phyloP scores from a whole-genome alignment of 129 eudicot species.

The Flaveria ramosissima region DNA sequence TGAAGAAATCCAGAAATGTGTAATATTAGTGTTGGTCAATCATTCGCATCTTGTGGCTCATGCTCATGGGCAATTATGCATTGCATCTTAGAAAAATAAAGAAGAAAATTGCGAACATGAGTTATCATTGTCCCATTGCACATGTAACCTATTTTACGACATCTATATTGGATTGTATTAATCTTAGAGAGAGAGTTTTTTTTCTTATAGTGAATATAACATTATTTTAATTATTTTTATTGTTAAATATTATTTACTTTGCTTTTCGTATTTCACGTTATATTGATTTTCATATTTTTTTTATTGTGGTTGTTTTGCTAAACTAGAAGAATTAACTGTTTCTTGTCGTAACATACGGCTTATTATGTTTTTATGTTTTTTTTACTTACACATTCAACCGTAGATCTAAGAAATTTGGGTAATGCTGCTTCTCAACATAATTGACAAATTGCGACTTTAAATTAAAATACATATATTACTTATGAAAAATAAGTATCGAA shows the following conservation, averaged over 20 bases:
- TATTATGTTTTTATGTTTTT: neutral
- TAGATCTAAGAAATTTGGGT: too few species aligned
- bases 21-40: slow-evolving; percentile 21
- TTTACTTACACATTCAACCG: neutral
- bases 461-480: neutral
- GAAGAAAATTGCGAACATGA: slow-evolving; percentile 30
- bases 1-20: slow-evolving; percentile 21
- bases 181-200: neutral
- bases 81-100: slow-evolving; percentile 25
- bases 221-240: neutral
- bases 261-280: neutral
- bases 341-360: neutral
- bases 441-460: neutral
- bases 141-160: slow-evolving; percentile 27
- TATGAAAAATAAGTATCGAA: neutral
- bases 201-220: neutral
- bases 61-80: slow-evolving; percentile 35
- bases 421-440: neutral
- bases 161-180: slow-evolving; percentile 2
- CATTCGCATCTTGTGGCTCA: slow-evolving; percentile 36
- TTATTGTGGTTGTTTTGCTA: neutral
- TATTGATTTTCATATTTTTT: neutral
- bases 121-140: slow-evolving; percentile 35
- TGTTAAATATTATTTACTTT: neutral
- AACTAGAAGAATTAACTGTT: too few species aligned